These are phyloP conservation scores for Taxillus chinensis DNA, from an alignment of 164 flowering plant species.

Conservation along the genomic window DNA sequence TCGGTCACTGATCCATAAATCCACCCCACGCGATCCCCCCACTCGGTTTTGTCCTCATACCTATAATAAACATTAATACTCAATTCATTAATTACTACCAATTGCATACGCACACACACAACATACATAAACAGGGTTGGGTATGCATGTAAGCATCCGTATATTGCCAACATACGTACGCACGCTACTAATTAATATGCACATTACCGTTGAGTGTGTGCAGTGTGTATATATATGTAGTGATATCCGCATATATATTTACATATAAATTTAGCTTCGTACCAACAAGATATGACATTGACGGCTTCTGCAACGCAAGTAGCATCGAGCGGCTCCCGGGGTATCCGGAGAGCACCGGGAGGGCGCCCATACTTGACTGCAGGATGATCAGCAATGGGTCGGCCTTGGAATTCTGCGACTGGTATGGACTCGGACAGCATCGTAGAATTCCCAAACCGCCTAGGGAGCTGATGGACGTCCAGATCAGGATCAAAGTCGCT, in stretches of 20 bases:
- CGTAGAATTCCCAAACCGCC: not conserved
- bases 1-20: constrained; percentile 3
- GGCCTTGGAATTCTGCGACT: not conserved
- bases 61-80: not conserved
- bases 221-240: no score
- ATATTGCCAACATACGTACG: no score
- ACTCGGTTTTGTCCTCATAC: constrained; percentile 5
- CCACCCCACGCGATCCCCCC: constrained; percentile 5
- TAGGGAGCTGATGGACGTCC: not conserved
- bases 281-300: constrained; percentile 4
- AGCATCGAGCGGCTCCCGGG: constrained; percentile 4
- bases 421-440: constrained; percentile 1
- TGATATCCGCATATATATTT: no score
- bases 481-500: constrained; percentile 3
- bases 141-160: no score
- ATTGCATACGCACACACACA: no score
- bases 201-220: no score
- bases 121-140: no score
- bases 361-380: constrained; percentile 3
- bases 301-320: constrained; percentile 1
- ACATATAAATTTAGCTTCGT: no score
- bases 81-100: no score
- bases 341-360: constrained; percentile 1
- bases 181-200: no score
- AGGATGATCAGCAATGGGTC: constrained; percentile 1